A percentile compares a stretch with the other conserved stretches of the same genome.
Conservation (phyloP, 345 rosid genomes). For the Excoecaria agallocha region DNA sequence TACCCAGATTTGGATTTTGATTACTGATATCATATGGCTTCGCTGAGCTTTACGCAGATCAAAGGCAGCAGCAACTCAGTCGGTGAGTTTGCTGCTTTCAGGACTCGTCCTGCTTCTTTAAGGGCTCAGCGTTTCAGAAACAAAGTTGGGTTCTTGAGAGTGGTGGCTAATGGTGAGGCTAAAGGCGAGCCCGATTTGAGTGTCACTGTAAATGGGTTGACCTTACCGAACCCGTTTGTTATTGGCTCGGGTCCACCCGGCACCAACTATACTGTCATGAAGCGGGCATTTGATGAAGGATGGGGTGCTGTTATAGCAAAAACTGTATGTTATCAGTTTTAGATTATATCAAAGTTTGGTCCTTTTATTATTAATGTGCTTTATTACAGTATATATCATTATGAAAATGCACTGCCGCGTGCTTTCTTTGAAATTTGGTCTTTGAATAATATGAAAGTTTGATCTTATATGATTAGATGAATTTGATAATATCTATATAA, state of each 20-base stretch:
- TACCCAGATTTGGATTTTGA: neutral
- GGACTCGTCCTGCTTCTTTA: conserved; percentile 23
- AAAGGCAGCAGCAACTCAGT: conserved; percentile 31
- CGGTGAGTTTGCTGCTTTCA: conserved; percentile 31
- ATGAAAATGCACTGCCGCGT: too few species aligned
- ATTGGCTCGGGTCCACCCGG: conserved; percentile 99
- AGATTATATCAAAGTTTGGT: too few species aligned
- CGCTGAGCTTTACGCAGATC: conserved; percentile 50
- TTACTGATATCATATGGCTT: conserved; percentile 39
- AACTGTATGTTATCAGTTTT: conserved; percentile 50
- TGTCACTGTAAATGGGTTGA: conserved; percentile 76
- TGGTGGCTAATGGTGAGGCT: conserved; percentile 28
- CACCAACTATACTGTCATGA: conserved; percentile 95
- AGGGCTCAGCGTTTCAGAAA: conserved; percentile 26
- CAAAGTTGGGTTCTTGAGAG: conserved; percentile 50
- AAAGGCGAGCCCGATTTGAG: conserved; percentile 83
- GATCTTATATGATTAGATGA: too few species aligned
- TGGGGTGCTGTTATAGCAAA: conserved; percentile 99
- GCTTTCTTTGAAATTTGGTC: too few species aligned
- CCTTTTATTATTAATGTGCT: too few species aligned
- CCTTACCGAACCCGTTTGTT: conserved; percentile 90
- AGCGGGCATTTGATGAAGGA: conserved; percentile 94
- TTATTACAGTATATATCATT: too few species aligned
- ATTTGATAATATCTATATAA: too few species aligned
- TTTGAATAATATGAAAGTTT: too few species aligned